phyloP scores from a whole-genome alignment of 2,329 filamentous ascomycete genomes.

The Falciphora oryzae region DNA sequence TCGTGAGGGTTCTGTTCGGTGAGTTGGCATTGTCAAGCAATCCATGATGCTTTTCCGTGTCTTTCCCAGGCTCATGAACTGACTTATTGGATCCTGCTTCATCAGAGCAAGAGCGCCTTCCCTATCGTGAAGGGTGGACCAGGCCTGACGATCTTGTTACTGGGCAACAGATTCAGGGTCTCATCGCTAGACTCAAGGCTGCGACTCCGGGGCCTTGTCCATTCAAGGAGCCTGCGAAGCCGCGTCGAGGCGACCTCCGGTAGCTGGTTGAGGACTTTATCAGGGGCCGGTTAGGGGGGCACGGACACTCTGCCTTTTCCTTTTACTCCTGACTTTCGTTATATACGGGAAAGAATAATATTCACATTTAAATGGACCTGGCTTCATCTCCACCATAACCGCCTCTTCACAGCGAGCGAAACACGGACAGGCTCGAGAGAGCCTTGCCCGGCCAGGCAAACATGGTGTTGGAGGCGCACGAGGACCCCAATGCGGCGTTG shows the following conservation, averaged over 20 bases:
- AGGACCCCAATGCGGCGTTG: constrained; percentile 16
- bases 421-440: constrained; percentile 14
- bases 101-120: constrained; percentile 13
- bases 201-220: neutral
- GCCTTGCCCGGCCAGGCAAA: constrained; percentile 14
- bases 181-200: neutral
- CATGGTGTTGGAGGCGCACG: constrained; percentile 15
- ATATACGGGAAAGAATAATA: too few species aligned
- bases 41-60: too few species aligned
- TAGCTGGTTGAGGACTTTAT: neutral
- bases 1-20: constrained; percentile 14
- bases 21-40: neutral
- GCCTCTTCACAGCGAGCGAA: neutral
- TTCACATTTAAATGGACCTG: too few species aligned
- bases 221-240: neutral
- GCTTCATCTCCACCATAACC: neutral
- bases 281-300: too few species aligned
- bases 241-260: neutral
- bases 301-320: too few species aligned
- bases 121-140: constrained; percentile 10
- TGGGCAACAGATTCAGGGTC: neutral
- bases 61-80: neutral
- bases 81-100: neutral
- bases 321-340: too few species aligned
- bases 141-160: neutral